Evolutionary conservation across 2,329 filamentous ascomycete genomes (phyloP).

Genomic region (Nigrospora sphaerica): DNA sequence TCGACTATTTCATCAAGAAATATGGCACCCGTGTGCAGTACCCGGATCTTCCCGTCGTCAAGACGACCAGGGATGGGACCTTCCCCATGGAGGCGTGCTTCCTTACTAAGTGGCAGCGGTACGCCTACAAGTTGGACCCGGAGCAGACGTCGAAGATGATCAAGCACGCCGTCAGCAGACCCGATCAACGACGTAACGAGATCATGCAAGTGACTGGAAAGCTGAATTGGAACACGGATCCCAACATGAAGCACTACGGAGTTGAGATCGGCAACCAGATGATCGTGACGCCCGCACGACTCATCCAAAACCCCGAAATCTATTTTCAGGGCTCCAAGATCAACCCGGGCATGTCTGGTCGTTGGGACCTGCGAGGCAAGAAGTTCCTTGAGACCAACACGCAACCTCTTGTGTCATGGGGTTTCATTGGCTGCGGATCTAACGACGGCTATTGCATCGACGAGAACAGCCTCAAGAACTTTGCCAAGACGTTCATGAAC

Average conservation of each 20-base stretch:
- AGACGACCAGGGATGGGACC: conserved; percentile 43
- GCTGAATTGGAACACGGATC: conserved; percentile 63
- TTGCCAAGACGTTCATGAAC: conserved; percentile 38
- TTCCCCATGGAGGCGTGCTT: conserved; percentile 58
- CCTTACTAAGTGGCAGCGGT: conserved; percentile 49
- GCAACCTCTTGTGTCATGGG: conserved; percentile 64
- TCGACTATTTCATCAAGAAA: conserved; percentile 47
- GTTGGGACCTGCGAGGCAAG: conserved; percentile 82
- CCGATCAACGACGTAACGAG: conserved; percentile 56
- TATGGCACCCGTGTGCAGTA: conserved; percentile 44
- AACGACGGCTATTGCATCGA: conserved; percentile 38
- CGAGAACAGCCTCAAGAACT: conserved; percentile 49
- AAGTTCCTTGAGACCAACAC: conserved; percentile 65
- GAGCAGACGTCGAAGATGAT: conserved; percentile 79
- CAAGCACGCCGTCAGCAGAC: conserved; percentile 80
- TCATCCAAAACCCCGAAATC: conserved; percentile 66
- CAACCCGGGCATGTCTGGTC: conserved; percentile 61
- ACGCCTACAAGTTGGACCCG: conserved; percentile 54
- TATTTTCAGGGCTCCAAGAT: conserved; percentile 53
- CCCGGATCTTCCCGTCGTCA: conserved; percentile 47
- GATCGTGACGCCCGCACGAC: conserved; percentile 59
- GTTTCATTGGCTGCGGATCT: conserved; percentile 52
- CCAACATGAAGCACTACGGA: conserved; percentile 65
- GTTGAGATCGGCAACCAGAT: conserved; percentile 60
- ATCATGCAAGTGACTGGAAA: conserved; percentile 63